Percentiles rank a stretch among this genome's conserved stretches.
Evolutionary conservation across 768 basidiomycete species (phyloP).

Genomic region (Boletus reticulatus): DNA sequence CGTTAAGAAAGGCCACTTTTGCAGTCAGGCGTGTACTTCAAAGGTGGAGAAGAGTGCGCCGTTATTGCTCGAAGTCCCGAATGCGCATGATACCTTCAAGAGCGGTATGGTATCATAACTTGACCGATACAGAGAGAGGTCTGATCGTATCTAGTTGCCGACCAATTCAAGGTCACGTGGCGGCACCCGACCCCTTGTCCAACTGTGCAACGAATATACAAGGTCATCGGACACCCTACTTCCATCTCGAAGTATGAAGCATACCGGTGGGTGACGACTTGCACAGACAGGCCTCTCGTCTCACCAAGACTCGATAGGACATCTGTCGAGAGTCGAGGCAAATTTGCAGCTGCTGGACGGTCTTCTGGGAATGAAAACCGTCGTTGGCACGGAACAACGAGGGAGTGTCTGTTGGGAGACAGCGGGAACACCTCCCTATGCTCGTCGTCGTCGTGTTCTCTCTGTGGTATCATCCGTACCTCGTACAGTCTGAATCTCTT

Average conservation of each 20-base stretch:
- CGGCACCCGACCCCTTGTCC: constrained; percentile 59
- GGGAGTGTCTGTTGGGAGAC: constrained; percentile 64
- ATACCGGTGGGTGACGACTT: constrained; percentile 46
- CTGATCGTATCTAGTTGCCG: constrained; percentile 43
- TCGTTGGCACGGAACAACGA: constrained; percentile 71
- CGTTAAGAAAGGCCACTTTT: constrained; percentile 64
- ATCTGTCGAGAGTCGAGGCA: constrained; percentile 56
- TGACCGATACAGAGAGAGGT: not conserved
- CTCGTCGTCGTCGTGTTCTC: constrained; percentile 52
- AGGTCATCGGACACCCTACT: constrained; percentile 51
- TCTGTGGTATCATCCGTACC: constrained; percentile 62
- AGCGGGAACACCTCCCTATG: constrained; percentile 53
- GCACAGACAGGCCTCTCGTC: not conserved
- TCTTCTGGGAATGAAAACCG: constrained; percentile 70
- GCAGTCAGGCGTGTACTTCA: constrained; percentile 51
- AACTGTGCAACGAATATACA: constrained; percentile 59
- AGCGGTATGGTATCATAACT: constrained; percentile 45
- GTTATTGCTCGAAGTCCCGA: constrained; percentile 57
- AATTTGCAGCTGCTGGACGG: constrained; percentile 51
- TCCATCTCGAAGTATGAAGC: constrained; percentile 56
- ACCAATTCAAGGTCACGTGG: constrained; percentile 72
- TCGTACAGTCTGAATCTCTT: constrained; percentile 63
- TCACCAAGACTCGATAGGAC: constrained; percentile 34
- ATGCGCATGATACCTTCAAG: constrained; percentile 59
- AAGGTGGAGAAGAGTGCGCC: constrained; percentile 56